Conservation (phyloP, 768 basidiomycete genomes). For the Aureoboletus auriporus region DNA sequence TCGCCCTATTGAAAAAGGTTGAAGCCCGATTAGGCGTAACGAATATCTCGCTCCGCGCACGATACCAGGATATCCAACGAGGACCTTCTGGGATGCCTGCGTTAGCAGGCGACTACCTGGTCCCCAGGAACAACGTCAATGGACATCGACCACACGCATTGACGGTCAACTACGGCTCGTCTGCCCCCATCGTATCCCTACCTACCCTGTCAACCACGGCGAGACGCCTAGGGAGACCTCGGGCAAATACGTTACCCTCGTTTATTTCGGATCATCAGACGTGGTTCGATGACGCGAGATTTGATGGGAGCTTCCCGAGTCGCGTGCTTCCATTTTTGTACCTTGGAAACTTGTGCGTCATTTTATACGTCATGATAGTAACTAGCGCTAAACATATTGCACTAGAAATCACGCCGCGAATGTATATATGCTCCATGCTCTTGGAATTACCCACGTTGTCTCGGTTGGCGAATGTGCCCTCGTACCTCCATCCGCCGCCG, state of each 20-base stretch:
- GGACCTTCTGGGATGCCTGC: constrained; percentile 6
- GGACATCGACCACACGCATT: constrained; percentile 22
- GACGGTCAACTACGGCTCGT: constrained; percentile 18
- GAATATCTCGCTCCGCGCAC: constrained; percentile 17
- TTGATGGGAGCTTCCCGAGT: constrained; percentile 95
- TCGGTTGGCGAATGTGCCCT: constrained; percentile 95
- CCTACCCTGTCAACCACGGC: constrained; percentile 18
- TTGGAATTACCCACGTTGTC: constrained; percentile 96
- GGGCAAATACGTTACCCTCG: constrained; percentile 68
- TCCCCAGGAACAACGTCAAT: constrained; percentile 8
- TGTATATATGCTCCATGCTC: constrained; percentile 91
- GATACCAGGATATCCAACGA: constrained; percentile 25
- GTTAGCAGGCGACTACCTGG: constrained; percentile 6
- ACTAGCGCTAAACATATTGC: neutral
- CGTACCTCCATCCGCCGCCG: constrained; percentile 52
- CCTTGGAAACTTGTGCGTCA: constrained; percentile 86
- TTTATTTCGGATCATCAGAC: constrained; percentile 70
- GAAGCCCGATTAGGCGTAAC: constrained; percentile 46
- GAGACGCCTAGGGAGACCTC: constrained; percentile 42
- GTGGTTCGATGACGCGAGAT: constrained; percentile 94
- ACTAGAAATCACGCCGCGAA: constrained; percentile 87
- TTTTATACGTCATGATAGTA: neutral
- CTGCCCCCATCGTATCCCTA: constrained; percentile 4
- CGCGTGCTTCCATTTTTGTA: constrained; percentile 90
- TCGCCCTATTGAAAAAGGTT: constrained; percentile 66